Conservation (phyloP, 768 basidiomycete species). For the Solioccasus polychromus region DNA sequence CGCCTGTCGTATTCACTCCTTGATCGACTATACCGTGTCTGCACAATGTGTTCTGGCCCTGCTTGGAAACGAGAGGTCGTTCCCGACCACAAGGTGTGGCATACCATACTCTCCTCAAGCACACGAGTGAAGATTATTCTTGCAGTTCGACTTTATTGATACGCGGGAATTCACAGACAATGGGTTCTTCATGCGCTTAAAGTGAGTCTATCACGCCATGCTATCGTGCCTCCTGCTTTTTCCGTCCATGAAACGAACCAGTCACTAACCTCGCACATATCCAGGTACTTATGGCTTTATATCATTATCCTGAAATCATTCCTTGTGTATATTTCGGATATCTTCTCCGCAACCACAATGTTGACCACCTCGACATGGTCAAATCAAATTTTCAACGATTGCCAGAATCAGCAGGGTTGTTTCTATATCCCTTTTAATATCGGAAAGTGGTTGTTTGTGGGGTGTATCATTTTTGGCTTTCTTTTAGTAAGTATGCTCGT, state of each 20-base stretch:
- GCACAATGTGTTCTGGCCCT: constrained; percentile 50
- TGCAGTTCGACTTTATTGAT: constrained; percentile 95
- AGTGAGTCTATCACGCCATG: constrained; percentile 45
- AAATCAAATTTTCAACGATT: constrained; percentile 84
- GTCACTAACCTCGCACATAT: constrained; percentile 10
- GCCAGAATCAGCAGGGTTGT: constrained; percentile 61
- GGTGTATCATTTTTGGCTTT: constrained; percentile 98
- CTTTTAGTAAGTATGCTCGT: constrained; percentile 59
- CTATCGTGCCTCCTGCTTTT: not conserved
- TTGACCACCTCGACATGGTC: constrained; percentile 89
- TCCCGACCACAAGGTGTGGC: constrained; percentile 90
- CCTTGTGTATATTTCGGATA: constrained; percentile 95
- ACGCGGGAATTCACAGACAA: constrained; percentile 89
- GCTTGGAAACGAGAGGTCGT: constrained; percentile 98
- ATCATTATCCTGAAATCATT: constrained; percentile 92
- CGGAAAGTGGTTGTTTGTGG: constrained; percentile 96
- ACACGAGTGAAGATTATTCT: constrained; percentile 1
- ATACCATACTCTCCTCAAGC: not conserved
- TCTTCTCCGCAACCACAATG: constrained; percentile 97
- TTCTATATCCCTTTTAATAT: constrained; percentile 84
- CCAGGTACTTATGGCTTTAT: constrained; percentile 91
- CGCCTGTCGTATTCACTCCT: constrained; percentile 22
- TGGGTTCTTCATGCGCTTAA: constrained; percentile 80
- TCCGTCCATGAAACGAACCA: not conserved
- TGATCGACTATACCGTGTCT: constrained; percentile 6